Base-by-base conservation (phyloP, 495 filamentous ascomycete genomes). In the Aspergillus avenaceus region DNA sequence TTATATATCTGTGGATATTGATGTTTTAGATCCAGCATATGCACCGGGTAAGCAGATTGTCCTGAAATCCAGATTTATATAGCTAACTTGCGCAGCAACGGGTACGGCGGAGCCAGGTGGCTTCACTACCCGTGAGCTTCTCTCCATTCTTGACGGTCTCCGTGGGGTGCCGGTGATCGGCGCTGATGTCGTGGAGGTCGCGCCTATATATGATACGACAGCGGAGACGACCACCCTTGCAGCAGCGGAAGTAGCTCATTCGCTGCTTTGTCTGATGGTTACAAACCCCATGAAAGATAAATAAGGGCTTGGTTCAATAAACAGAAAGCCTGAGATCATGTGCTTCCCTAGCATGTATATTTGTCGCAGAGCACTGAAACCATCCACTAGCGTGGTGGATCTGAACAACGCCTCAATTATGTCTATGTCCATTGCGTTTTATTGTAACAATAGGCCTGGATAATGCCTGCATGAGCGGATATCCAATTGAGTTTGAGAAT, bases 181-280 rank as follows among this genome's bases (percentile, higher is more conserved):
- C 4, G 77, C 72, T 2, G 77, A 81, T 62, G 68, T 78, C 19
- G 77, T 81, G 3, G 76, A 81, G 50, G 76, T 81, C 4, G 63
- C 70, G 18, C 77, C 76, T 3, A 68, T 69, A n/a, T 81, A 79
- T 52, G 77, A 80, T 60, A 65, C 65, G n/a, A 48, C 34, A 0
- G 71, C 59, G 0, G 77, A 79, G 56, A 63, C 61, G 23, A 79
- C 76, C 0, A 70, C 70, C 8, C 32, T 77, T 38, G 74, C 74
- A 3, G 77, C 70, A 7, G 76, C 74, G n/a, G 72, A 78, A 54
- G 59, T 79, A 21, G 72, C 60, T 3, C 71, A 71, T 49, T 55
- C 52, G 4, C 26, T 58, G 42, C 31, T 61, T 21, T 49, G 22
- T 4, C 26, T 57, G 22, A 57, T 60, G 58, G 43, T 59, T 38